Evolutionary conservation across 345 rosid genomes (phyloP).

Genomic region (Eutrema japonicum): DNA sequence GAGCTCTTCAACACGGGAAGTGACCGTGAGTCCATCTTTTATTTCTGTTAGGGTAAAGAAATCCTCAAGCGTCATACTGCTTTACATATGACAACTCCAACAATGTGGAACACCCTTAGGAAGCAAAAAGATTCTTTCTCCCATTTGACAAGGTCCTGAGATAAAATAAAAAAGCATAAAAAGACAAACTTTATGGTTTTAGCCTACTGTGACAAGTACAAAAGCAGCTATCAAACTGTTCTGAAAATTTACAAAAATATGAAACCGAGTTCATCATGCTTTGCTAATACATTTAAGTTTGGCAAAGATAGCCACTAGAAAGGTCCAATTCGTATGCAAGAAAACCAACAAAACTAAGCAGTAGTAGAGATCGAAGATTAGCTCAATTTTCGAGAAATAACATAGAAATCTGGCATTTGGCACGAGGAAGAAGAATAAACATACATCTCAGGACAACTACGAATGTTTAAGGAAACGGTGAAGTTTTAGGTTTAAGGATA

Average conservation of each 20-base stretch:
- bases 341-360: slow-evolving; percentile 6
- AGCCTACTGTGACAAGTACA: slow-evolving; percentile 14
- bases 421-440: slow-evolving; percentile 16
- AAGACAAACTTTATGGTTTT: slow-evolving; percentile 12
- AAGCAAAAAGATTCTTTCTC: slow-evolving; percentile 33
- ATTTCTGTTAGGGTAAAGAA: slow-evolving; percentile 85
- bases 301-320: background rate
- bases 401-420: background rate
- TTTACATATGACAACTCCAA: slow-evolving; percentile 56
- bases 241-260: background rate
- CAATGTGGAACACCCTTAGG: slow-evolving; percentile 39
- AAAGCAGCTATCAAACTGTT: background rate
- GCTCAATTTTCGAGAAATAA: background rate
- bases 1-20: slow-evolving; percentile 80
- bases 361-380: background rate
- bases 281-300: background rate
- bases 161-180: slow-evolving; percentile 15
- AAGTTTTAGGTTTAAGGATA: too few species aligned
- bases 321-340: slow-evolving; percentile 1
- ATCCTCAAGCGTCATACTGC: slow-evolving; percentile 87
- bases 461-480: too few species aligned
- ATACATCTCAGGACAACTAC: slow-evolving; percentile 10
- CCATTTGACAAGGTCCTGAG: slow-evolving; percentile 46
- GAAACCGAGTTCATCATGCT: background rate
- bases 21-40: slow-evolving; percentile 83